Conservation (phyloP, 345 rosid genomes). For the Euphorbia lathyris region DNA sequence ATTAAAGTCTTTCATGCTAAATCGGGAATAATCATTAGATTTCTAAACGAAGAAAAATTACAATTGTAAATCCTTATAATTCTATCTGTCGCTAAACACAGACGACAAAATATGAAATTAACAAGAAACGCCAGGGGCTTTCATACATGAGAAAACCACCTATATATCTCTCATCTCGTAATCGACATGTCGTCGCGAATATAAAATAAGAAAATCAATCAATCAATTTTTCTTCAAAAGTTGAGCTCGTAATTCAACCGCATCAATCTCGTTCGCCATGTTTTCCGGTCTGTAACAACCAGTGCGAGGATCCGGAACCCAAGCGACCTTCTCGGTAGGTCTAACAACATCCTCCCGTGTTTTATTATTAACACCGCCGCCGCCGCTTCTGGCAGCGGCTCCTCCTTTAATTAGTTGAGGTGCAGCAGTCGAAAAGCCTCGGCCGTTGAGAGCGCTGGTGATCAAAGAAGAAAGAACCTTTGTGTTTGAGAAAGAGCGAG, state of each 20-base stretch:
- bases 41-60: not conserved
- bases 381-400: constrained; percentile 24
- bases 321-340: constrained; percentile 46
- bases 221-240: constrained; percentile 52
- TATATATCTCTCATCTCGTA: not conserved
- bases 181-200: not conserved
- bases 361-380: constrained; percentile 35
- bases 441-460: constrained; percentile 11
- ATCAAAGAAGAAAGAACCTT: constrained; percentile 15
- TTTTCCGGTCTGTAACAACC: constrained; percentile 81
- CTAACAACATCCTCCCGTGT: constrained; percentile 42
- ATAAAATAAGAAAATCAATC: not conserved
- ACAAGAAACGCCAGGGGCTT: not conserved
- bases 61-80: not conserved
- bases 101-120: too few relatives aligned
- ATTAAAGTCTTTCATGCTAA: not conserved
- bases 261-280: constrained; percentile 56
- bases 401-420: not conserved
- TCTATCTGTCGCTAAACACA: not conserved
- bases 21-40: not conserved
- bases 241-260: constrained; percentile 57
- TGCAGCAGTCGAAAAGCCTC: constrained; percentile 16
- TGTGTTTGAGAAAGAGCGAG: constrained; percentile 21
- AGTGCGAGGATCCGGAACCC: constrained; percentile 87
- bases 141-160: not conserved